Evolutionary conservation across 2,329 filamentous ascomycete species (phyloP).

Genomic region (Colletotrichum sidae): DNA sequence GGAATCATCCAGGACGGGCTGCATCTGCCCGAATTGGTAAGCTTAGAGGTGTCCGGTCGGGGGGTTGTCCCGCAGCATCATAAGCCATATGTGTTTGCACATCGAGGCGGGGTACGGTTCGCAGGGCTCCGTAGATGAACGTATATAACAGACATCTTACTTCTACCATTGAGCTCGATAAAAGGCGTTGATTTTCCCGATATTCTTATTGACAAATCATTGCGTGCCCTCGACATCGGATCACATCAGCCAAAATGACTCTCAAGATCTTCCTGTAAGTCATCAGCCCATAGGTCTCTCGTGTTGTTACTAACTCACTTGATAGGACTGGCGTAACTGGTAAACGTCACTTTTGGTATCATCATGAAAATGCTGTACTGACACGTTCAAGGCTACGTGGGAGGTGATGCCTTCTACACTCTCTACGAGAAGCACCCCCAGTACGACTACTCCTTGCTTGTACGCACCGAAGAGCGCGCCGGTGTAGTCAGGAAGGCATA

Average conservation of each 20-base stretch:
- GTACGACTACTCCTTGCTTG: constrained; percentile 58
- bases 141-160: no score
- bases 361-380: background rate
- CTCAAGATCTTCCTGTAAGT: constrained; percentile 57
- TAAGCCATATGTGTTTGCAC: no score
- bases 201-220: no score
- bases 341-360: constrained; percentile 37
- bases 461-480: constrained; percentile 60
- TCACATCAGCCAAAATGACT: constrained; percentile 45
- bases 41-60: no score
- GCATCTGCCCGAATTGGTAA: background rate
- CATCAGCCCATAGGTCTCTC: background rate
- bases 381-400: constrained; percentile 58
- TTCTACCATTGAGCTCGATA: no score
- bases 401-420: constrained; percentile 60
- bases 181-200: no score
- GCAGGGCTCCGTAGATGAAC: no score
- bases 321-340: constrained; percentile 59
- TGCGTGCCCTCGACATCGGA: no score
- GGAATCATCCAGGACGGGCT: no score
- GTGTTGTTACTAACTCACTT: background rate
- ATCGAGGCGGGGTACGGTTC: no score
- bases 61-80: no score
- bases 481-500: constrained; percentile 57
- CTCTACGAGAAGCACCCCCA: constrained; percentile 58